Evolutionary conservation across 2,329 filamentous ascomycete genomes (phyloP).

Genomic region (Colletotrichum liriopes): DNA sequence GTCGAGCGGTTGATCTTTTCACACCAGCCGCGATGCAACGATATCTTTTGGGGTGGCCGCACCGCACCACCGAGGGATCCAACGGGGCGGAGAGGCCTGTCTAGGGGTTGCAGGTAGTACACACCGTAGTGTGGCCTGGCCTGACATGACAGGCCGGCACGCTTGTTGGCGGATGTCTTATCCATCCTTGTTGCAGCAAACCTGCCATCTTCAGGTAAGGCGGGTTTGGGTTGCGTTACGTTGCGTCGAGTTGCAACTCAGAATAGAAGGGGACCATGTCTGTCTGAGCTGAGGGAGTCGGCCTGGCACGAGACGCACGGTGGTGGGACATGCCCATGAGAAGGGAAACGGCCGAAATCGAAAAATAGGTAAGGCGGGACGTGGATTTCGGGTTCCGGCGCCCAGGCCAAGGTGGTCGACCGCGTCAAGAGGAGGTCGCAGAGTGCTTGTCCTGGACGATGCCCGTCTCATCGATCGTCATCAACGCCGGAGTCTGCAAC

Average conservation of each 20-base stretch:
- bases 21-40: constrained; percentile 34
- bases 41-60: constrained; percentile 33
- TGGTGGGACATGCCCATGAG: constrained; percentile 13
- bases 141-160: constrained; percentile 25
- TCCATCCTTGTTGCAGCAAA: constrained; percentile 9
- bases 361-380: constrained; percentile 4
- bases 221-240: constrained; percentile 32
- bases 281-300: background rate
- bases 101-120: constrained; percentile 3
- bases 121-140: background rate
- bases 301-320: constrained; percentile 15
- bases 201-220: constrained; percentile 36
- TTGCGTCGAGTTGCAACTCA: constrained; percentile 31
- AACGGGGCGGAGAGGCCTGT: constrained; percentile 37
- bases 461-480: constrained; percentile 37
- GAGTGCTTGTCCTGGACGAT: constrained; percentile 33
- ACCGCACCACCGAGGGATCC: constrained; percentile 33
- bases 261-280: constrained; percentile 14
- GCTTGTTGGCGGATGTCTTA: constrained; percentile 19
- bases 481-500: constrained; percentile 28
- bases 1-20: constrained; percentile 8
- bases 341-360: constrained; percentile 4
- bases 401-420: constrained; percentile 23
- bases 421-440: constrained; percentile 28
- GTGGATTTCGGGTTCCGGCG: constrained; percentile 7